These are phyloP conservation scores for Sanghuangporus baumii DNA, from an alignment of 1,284 basidiomycete genomes.

Conservation along the genomic window DNA sequence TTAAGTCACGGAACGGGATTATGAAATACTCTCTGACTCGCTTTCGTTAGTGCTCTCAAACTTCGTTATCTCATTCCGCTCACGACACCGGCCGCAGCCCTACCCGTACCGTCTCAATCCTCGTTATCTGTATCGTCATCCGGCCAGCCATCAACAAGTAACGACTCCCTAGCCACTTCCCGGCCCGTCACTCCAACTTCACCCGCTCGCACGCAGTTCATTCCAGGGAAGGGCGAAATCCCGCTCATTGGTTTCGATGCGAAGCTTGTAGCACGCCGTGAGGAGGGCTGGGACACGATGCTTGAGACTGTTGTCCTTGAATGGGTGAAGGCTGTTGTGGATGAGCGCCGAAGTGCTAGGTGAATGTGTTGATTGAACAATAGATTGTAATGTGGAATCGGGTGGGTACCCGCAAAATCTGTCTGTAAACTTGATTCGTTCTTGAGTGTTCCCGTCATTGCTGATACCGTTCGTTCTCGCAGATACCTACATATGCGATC, in stretches of 20 bases:
- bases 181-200: constrained; percentile 24
- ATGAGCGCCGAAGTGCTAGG: constrained; percentile 51
- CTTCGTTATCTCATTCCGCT: constrained; percentile 74
- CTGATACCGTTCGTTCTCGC: not conserved
- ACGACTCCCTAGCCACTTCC: constrained; percentile 23
- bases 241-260: constrained; percentile 58
- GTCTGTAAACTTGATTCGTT: not conserved
- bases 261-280: constrained; percentile 62
- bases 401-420: not conserved
- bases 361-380: constrained; percentile 7
- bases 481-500: not conserved
- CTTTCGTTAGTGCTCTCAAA: constrained; percentile 60
- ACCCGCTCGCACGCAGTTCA: constrained; percentile 24
- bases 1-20: not conserved
- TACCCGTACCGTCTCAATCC: constrained; percentile 25
- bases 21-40: not conserved
- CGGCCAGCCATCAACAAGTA: constrained; percentile 13
- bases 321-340: constrained; percentile 67
- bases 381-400: not conserved
- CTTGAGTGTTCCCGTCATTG: too few species aligned
- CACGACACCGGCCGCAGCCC: constrained; percentile 41
- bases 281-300: constrained; percentile 78
- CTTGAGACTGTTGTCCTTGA: constrained; percentile 52
- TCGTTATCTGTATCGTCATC: constrained; percentile 17
- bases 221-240: constrained; percentile 21